Conservation (phyloP, 2,329 filamentous ascomycete species). For the Calycina marina region DNA sequence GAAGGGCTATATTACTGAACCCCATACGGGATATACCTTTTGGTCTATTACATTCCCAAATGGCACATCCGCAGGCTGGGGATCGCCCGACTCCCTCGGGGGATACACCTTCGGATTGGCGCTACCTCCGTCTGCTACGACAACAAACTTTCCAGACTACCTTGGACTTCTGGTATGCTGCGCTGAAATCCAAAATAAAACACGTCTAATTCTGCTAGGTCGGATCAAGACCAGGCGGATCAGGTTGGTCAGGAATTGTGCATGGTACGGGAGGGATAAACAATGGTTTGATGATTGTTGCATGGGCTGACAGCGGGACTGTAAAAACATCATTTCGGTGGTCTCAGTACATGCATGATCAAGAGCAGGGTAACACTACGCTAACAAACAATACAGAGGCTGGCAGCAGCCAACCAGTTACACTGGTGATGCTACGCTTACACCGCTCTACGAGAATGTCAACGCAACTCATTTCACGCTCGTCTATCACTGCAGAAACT, state of each 20-base stretch:
- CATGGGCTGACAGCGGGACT: conserved; percentile 36
- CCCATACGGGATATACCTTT: conserved; percentile 37
- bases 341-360: conserved; percentile 24
- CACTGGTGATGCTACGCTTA: conserved; percentile 45
- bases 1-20: conserved; percentile 27
- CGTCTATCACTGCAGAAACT: conserved; percentile 50
- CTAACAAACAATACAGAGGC: conserved; percentile 24
- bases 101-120: conserved; percentile 39
- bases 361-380: neutral
- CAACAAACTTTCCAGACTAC: conserved; percentile 36
- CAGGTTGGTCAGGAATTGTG: conserved; percentile 44
- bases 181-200: neutral
- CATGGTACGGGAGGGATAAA: conserved; percentile 39
- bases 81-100: conserved; percentile 20
- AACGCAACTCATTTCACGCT: conserved; percentile 44
- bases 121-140: conserved; percentile 33
- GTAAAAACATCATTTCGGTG: conserved; percentile 44
- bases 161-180: conserved; percentile 39
- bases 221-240: conserved; percentile 31
- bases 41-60: conserved; percentile 32
- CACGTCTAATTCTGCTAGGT: conserved; percentile 4
- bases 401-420: conserved; percentile 45
- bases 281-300: conserved; percentile 40
- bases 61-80: conserved; percentile 23
- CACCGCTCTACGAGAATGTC: conserved; percentile 41